phyloP scores from a whole-genome alignment of 2,329 filamentous ascomycete genomes.

The Microdochium paspali region DNA sequence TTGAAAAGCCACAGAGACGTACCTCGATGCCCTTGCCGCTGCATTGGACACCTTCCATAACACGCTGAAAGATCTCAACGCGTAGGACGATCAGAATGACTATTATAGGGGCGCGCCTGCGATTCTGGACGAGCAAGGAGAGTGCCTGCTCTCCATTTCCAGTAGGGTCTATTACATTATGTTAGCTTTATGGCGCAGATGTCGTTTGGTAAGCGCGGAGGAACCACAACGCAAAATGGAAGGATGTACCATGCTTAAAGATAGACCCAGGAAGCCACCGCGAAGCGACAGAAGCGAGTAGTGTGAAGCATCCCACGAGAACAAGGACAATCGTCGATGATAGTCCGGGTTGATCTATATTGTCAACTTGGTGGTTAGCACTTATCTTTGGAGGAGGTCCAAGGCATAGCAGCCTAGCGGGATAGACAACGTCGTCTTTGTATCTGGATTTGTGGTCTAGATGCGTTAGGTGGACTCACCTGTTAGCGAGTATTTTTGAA shows the following conservation, averaged over 20 bases:
- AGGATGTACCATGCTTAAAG: conserved; percentile 31
- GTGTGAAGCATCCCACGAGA: conserved; percentile 31
- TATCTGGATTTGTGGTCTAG: no score
- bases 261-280: conserved; percentile 36
- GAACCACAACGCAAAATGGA: conserved; percentile 10
- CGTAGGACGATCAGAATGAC: conserved; percentile 34
- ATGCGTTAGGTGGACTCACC: no score
- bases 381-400: no score
- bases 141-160: conserved; percentile 16
- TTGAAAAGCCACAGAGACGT: not conserved
- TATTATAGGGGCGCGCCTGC: conserved; percentile 33
- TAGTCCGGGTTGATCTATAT: conserved; percentile 35
- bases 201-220: no score
- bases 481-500: conserved; percentile 38
- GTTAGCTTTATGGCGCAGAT: no score
- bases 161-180: no score
- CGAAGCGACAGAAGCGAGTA: conserved; percentile 29
- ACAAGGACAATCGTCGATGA: conserved; percentile 37
- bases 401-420: no score
- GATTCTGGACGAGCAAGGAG: conserved; percentile 33
- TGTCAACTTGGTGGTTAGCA: conserved; percentile 5
- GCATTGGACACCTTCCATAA: conserved; percentile 40
- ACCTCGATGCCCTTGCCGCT: conserved; percentile 39
- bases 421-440: no score
- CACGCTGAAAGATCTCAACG: conserved; percentile 35